Evolutionary conservation across 164 flowering plant genomes (phyloP).

Genomic region (Vitis rotundifolia): DNA sequence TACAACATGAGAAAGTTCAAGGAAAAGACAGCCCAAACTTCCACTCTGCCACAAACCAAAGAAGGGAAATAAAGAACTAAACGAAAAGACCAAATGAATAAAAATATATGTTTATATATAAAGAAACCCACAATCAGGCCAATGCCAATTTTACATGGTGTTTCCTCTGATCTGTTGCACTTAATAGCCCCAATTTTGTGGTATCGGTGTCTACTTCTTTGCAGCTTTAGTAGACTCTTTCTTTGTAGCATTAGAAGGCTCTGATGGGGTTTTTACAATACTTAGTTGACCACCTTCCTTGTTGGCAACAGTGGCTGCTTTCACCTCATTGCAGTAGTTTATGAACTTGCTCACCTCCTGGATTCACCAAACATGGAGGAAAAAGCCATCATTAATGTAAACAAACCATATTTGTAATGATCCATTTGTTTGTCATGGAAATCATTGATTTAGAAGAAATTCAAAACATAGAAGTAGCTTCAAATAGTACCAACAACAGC

Average conservation of each 20-base stretch:
- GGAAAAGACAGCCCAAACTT: no score
- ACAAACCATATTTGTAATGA: neutral
- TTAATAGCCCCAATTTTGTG: neutral
- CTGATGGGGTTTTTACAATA: slow-evolving; percentile 46
- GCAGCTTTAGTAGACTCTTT: slow-evolving; percentile 19
- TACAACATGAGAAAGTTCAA: no score
- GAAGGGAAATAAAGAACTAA: no score
- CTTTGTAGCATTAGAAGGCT: slow-evolving; percentile 14
- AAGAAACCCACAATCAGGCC: no score
- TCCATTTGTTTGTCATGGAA: no score
- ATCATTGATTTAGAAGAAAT: no score
- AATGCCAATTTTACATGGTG: no score
- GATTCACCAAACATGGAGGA: neutral
- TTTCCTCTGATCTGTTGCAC: neutral
- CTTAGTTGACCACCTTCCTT: slow-evolving; percentile 84
- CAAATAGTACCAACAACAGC: no score
- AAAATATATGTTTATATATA: no score
- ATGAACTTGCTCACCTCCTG: slow-evolving; percentile 89
- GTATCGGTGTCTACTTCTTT: neutral
- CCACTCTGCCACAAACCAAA: neutral
- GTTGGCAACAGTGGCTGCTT: slow-evolving; percentile 73
- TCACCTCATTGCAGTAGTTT: slow-evolving; percentile 76
- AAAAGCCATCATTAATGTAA: neutral
- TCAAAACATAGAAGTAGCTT: no score
- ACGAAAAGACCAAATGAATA: no score